phyloP scores from a whole-genome alignment of 495 filamentous ascomycete genomes.

The Endocarpon pusillum region DNA sequence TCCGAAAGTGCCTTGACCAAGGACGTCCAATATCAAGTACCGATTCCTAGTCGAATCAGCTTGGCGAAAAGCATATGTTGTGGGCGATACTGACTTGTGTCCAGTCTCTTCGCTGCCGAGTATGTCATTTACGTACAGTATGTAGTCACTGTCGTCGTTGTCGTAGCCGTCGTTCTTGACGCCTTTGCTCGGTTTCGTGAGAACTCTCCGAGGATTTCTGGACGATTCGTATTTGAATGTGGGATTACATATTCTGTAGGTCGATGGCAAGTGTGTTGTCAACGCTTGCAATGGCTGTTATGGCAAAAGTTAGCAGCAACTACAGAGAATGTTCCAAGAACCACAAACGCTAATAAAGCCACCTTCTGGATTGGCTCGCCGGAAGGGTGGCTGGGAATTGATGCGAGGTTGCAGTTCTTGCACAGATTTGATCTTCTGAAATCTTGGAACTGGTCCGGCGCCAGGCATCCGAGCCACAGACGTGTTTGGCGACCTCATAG shows the following conservation, averaged over 20 bases:
- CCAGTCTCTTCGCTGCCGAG: conserved; percentile 93
- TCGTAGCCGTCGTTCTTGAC: conserved; percentile 98
- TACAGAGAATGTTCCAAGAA: conserved; percentile 4
- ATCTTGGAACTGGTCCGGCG: conserved; percentile 70
- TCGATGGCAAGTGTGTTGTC: conserved; percentile 81
- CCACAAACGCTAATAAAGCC: conserved; percentile 89
- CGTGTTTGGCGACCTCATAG: conserved; percentile 28
- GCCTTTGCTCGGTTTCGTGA: conserved; percentile 99
- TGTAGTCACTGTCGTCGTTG: conserved; percentile 98
- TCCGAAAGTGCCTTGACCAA: conserved; percentile 98
- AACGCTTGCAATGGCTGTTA: conserved; percentile 83
- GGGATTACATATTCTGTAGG: conserved; percentile 97
- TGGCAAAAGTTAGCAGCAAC: background rate
- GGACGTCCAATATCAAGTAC: conserved; percentile 93
- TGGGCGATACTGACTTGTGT: conserved; percentile 55
- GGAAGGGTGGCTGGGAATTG: conserved; percentile 74
- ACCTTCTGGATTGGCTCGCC: conserved; percentile 89
- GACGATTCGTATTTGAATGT: conserved; percentile 98
- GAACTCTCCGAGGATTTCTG: conserved; percentile 85
- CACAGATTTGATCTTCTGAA: conserved; percentile 54
- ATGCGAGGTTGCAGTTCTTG: conserved; percentile 67
- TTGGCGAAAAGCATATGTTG: background rate
- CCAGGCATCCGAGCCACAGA: conserved; percentile 29
- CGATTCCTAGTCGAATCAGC: conserved; percentile 49
- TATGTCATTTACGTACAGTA: conserved; percentile 98